Conservation (phyloP, 306 rosid genomes). For the Abrus pulchellus region DNA sequence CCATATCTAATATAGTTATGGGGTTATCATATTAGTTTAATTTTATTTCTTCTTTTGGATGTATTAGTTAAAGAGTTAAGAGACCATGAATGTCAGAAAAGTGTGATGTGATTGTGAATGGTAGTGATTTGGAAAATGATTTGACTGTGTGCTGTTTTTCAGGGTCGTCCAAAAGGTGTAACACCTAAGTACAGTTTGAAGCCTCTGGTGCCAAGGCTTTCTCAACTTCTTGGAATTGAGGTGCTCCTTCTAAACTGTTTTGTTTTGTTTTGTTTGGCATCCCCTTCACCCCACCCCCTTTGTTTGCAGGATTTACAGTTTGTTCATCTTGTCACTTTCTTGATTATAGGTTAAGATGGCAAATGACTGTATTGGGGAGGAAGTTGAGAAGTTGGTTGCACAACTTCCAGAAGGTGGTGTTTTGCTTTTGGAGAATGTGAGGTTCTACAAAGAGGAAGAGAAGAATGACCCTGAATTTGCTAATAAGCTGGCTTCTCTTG, state of each 20-base stretch:
- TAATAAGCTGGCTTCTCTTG: constrained; percentile 92
- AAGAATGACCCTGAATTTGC: constrained; percentile 95
- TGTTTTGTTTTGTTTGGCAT: background rate
- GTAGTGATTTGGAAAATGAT: background rate
- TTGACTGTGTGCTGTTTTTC: constrained; percentile 45
- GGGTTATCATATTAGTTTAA: background rate
- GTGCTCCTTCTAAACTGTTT: constrained; percentile 47
- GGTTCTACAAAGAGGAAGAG: constrained; percentile 97
- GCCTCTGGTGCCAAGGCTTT: constrained; percentile 89
- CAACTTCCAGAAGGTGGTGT: constrained; percentile 85
- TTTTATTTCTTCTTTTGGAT: background rate
- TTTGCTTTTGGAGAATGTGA: constrained; percentile 92
- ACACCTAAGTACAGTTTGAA: constrained; percentile 94
- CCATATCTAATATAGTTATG: background rate
- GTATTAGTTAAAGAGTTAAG: background rate
- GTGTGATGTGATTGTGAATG: background rate
- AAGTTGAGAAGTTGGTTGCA: constrained; percentile 85
- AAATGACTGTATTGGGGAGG: constrained; percentile 79
- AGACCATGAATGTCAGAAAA: background rate
- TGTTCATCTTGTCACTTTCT: background rate
- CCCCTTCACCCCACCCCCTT: background rate
- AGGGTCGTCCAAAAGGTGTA: constrained; percentile 99
- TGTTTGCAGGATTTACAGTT: constrained; percentile 6
- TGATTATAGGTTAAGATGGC: constrained; percentile 75
- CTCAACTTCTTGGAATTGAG: constrained; percentile 84